These are phyloP conservation scores for Termitomyces sp. DNA, from an alignment of 768 basidiomycete genomes.

Conservation along the genomic window DNA sequence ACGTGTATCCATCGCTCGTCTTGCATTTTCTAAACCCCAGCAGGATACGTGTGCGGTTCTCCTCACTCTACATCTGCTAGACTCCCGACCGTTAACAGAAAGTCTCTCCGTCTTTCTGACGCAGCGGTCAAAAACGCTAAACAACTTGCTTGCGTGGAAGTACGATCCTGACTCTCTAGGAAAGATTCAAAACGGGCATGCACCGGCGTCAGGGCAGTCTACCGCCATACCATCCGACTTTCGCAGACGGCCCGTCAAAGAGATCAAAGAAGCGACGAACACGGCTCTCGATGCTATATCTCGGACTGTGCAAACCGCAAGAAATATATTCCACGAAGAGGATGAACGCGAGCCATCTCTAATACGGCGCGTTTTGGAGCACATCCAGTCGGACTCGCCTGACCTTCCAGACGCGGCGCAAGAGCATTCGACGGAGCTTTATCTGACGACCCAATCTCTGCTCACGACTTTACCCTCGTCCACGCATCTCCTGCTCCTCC, in stretches of 20 bases:
- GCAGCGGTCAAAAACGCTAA: conserved; percentile 63
- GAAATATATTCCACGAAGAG: conserved; percentile 49
- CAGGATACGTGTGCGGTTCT: conserved; percentile 76
- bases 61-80: conserved; percentile 82
- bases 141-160: conserved; percentile 35
- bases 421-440: conserved; percentile 44
- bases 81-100: conserved; percentile 75
- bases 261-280: conserved; percentile 50
- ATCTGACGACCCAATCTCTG: conserved; percentile 61
- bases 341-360: conserved; percentile 34
- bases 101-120: conserved; percentile 64
- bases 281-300: conserved; percentile 49
- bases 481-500: conserved; percentile 75
- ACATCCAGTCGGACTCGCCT: conserved; percentile 51
- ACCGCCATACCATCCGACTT: conserved; percentile 11
- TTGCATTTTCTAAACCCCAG: neutral
- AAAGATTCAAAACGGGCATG: conserved; percentile 29
- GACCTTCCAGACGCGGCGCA: conserved; percentile 12
- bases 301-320: conserved; percentile 51
- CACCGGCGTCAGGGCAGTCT: conserved; percentile 13
- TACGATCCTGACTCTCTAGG: conserved; percentile 5
- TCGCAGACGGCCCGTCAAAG: conserved; percentile 34
- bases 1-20: neutral
- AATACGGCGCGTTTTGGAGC: conserved; percentile 50
- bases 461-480: conserved; percentile 76